phyloP scores from a whole-genome alignment of 169 alveolate genomes.

The Plasmodium vivax region DNA sequence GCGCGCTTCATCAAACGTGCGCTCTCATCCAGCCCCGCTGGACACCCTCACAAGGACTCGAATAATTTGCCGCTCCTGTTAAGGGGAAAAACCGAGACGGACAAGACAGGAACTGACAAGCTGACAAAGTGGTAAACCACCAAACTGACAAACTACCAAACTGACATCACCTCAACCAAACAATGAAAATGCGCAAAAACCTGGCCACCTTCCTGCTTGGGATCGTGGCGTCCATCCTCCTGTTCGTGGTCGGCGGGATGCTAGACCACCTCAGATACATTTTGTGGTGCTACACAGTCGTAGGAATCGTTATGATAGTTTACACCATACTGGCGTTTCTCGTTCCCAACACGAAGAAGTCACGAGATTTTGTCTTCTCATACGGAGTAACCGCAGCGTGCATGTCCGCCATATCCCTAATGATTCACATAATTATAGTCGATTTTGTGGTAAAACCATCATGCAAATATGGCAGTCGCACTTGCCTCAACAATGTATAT shows the following conservation, averaged over 20 bases:
- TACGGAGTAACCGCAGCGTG: slow-evolving; percentile 41
- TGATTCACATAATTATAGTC: slow-evolving; percentile 9
- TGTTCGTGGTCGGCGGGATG: slow-evolving; percentile 20
- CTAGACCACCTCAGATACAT: neutral
- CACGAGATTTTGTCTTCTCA: slow-evolving; percentile 45
- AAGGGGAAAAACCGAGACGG: neutral
- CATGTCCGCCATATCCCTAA: slow-evolving; percentile 19
- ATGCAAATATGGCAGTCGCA: neutral
- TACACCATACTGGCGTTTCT: slow-evolving; percentile 47
- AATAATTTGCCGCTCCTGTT: neutral
- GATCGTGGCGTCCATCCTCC: slow-evolving; percentile 23
- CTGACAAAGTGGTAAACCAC: slow-evolving; percentile 7
- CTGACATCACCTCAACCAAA: neutral
- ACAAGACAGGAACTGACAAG: neutral
- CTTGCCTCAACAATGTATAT: neutral
- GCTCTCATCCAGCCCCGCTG: neutral
- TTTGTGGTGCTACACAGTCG: slow-evolving; percentile 4
- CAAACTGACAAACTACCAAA: too few species aligned
- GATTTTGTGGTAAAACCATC: neutral
- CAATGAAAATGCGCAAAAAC: slow-evolving; percentile 15
- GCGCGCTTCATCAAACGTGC: neutral
- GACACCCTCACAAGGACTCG: neutral
- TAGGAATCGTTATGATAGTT: neutral
- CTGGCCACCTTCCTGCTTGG: slow-evolving; percentile 27
- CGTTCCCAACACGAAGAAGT: slow-evolving; percentile 20